Evolutionary conservation across 176 grass and related monocot genomes (phyloP).

Genomic region (Musa schizocarpa): DNA sequence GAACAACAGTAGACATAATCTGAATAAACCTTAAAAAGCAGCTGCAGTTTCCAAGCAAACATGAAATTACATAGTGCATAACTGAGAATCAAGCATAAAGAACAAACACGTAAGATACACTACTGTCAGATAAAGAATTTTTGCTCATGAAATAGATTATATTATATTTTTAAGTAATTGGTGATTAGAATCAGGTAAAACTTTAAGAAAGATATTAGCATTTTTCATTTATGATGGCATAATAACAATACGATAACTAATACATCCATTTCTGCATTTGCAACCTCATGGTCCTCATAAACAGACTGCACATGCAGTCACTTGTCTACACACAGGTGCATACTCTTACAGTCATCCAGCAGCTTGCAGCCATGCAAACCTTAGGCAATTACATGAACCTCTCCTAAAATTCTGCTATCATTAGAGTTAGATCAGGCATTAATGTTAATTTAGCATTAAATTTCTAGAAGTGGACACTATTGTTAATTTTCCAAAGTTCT

Average conservation of each 20-base stretch:
- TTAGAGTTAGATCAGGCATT: background rate
- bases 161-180: too few species aligned
- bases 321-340: background rate
- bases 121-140: background rate
- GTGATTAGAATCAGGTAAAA: background rate
- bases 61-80: background rate
- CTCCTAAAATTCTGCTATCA: too few species aligned
- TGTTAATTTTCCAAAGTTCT: background rate
- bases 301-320: background rate
- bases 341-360: background rate
- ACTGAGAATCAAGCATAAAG: background rate
- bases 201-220: slow-evolving; percentile 1
- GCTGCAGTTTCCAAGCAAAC: background rate
- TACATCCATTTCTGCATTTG: background rate
- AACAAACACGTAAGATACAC: background rate
- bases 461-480: background rate
- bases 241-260: background rate
- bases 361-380: background rate
- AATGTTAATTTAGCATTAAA: background rate
- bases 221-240: background rate
- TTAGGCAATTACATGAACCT: too few species aligned
- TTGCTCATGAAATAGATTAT: too few species aligned
- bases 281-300: background rate
- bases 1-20: too few species aligned
- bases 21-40: too few species aligned